Percentiles rank a stretch among this genome's conserved stretches.
Conservation (phyloP, 768 basidiomycete genomes). For the Gautieria morchelliformis region DNA sequence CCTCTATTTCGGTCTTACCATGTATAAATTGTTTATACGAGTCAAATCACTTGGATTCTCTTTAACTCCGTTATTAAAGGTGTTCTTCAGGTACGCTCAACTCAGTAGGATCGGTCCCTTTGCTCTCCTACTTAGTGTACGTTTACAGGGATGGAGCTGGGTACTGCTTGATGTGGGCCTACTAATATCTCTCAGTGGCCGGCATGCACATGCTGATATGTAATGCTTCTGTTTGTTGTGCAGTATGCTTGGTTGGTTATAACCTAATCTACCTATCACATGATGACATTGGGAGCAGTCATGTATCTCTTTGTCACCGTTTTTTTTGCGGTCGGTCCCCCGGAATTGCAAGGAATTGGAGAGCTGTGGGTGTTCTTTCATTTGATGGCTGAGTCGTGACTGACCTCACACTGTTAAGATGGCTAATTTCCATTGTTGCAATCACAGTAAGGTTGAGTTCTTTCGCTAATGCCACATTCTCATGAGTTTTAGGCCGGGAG, state of each 20-base stretch:
- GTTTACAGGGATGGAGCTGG: neutral
- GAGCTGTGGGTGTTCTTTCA: neutral
- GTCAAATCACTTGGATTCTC: neutral
- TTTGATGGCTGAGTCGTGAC: neutral
- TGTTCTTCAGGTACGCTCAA: neutral
- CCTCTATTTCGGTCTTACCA: neutral
- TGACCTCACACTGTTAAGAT: neutral
- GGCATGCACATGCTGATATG: neutral
- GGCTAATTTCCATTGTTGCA: neutral
- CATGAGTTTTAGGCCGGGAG: neutral
- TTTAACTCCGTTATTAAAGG: neutral
- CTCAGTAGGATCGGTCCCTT: neutral
- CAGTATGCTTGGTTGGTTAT: neutral
- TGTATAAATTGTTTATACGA: neutral
- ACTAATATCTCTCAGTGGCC: neutral
- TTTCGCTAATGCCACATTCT: neutral
- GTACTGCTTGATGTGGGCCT: neutral
- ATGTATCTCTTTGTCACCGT: too few relatives aligned
- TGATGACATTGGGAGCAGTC: too few relatives aligned
- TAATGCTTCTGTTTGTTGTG: neutral
- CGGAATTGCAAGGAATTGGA: neutral
- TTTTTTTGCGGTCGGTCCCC: too few relatives aligned
- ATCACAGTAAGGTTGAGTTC: neutral
- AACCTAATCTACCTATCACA: neutral
- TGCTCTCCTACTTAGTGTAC: neutral